These are phyloP conservation scores for Suillus spraguei DNA, from an alignment of 768 basidiomycete genomes.

Conservation along the genomic window DNA sequence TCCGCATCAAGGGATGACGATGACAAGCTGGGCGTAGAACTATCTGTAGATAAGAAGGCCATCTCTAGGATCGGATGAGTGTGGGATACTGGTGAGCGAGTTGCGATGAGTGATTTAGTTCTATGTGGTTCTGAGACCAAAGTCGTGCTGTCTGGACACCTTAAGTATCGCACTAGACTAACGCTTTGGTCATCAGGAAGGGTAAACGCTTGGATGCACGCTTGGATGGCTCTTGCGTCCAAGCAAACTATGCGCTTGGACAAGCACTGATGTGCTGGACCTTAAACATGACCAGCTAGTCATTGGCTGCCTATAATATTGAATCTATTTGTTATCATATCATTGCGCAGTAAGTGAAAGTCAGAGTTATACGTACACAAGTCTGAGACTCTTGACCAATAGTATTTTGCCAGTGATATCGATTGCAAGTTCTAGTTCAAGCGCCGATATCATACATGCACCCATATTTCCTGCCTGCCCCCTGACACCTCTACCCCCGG, in stretches of 20 bases:
- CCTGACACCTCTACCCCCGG: no score
- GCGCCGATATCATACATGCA: no score
- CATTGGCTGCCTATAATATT: not conserved
- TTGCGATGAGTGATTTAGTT: not conserved
- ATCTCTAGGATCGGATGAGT: not conserved
- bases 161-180: not conserved
- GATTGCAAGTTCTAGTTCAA: no score
- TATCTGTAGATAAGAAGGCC: not conserved
- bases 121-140: not conserved
- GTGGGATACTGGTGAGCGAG: no score
- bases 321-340: not conserved
- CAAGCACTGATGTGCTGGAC: not conserved
- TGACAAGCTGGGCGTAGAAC: not conserved
- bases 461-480: no score
- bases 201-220: not conserved
- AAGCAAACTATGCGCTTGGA: conserved; percentile 1
- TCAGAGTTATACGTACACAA: not conserved
- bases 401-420: no score
- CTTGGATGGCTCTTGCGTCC: not conserved
- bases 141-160: not conserved
- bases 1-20: not conserved
- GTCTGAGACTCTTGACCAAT: no score
- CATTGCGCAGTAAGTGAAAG: not conserved
- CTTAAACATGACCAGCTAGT: not conserved
- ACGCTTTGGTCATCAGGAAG: not conserved